Percentiles rank a stretch among this genome's conserved stretches.
Conservation (phyloP, 2,329 filamentous ascomycete species). For the Arthrobotrys sinensis region DNA sequence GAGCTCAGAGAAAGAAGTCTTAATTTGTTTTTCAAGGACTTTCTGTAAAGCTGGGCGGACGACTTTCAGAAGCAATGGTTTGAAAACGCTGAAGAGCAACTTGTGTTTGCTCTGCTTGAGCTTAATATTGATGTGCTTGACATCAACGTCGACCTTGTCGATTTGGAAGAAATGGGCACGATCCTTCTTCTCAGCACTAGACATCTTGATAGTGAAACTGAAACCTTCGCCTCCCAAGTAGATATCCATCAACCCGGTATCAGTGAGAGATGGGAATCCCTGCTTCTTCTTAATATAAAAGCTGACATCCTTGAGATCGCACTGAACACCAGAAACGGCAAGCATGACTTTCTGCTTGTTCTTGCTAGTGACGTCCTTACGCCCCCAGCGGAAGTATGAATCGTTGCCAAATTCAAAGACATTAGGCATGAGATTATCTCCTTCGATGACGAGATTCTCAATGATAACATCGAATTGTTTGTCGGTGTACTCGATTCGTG, state of each 20-base stretch:
- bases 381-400: slow-evolving; percentile 95
- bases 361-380: slow-evolving; percentile 86
- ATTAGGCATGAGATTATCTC: slow-evolving; percentile 96
- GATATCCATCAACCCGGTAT: slow-evolving; percentile 90
- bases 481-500: slow-evolving; percentile 93
- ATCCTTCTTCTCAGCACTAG: slow-evolving; percentile 82
- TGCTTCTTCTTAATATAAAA: slow-evolving; percentile 97
- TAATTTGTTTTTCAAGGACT: slow-evolving; percentile 89
- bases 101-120: slow-evolving; percentile 96
- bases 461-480: slow-evolving; percentile 86
- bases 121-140: slow-evolving; percentile 88
- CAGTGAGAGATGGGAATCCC: slow-evolving; percentile 89
- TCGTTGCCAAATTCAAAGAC: slow-evolving; percentile 88
- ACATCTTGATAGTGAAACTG: slow-evolving; percentile 90
- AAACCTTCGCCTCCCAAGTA: slow-evolving; percentile 89
- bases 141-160: slow-evolving; percentile 85
- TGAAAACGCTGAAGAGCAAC: slow-evolving; percentile 86
- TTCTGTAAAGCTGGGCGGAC: slow-evolving; percentile 88
- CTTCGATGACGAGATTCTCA: slow-evolving; percentile 95
- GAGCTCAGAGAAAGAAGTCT: slow-evolving; percentile 81
- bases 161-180: slow-evolving; percentile 92
- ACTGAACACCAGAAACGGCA: slow-evolving; percentile 89
- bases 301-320: slow-evolving; percentile 88
- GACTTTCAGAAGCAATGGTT: slow-evolving; percentile 86
- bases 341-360: slow-evolving; percentile 88